phyloP scores from a whole-genome alignment of 2,329 filamentous ascomycete genomes.

The Alternaria gansuensis region DNA sequence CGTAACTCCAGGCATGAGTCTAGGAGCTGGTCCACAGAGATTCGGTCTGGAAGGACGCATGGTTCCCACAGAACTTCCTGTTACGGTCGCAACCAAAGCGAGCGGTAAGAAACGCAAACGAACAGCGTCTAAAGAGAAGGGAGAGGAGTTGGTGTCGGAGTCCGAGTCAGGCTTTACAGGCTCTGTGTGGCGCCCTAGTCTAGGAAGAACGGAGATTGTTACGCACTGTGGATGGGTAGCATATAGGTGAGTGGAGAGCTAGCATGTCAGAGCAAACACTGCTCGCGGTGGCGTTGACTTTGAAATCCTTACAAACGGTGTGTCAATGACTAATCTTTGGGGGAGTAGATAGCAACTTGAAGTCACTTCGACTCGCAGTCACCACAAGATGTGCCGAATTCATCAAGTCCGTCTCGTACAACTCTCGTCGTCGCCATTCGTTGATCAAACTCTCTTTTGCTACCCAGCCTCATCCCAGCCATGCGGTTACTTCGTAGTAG shows the following conservation, averaged over 20 bases:
- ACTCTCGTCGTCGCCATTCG: not conserved
- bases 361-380: not conserved
- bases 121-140: not conserved
- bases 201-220: not conserved
- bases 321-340: not conserved
- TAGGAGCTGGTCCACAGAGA: not conserved
- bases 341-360: not conserved
- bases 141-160: not conserved
- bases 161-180: not conserved
- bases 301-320: too few relatives aligned
- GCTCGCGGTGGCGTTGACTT: not conserved
- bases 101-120: not conserved
- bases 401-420: not conserved
- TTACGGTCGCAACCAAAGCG: not conserved
- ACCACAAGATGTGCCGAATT: not conserved
- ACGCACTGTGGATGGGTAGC: not conserved
- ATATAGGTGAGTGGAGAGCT: not conserved
- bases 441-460: not conserved
- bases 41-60: not conserved
- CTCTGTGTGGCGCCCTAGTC: too few relatives aligned
- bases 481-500: not conserved
- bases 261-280: conserved; percentile 1
- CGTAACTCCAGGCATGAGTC: not conserved
- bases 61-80: not conserved
- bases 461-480: fast-evolving